phyloP scores from a whole-genome alignment of 176 grass and related monocot species.

The Zea luxurians region DNA sequence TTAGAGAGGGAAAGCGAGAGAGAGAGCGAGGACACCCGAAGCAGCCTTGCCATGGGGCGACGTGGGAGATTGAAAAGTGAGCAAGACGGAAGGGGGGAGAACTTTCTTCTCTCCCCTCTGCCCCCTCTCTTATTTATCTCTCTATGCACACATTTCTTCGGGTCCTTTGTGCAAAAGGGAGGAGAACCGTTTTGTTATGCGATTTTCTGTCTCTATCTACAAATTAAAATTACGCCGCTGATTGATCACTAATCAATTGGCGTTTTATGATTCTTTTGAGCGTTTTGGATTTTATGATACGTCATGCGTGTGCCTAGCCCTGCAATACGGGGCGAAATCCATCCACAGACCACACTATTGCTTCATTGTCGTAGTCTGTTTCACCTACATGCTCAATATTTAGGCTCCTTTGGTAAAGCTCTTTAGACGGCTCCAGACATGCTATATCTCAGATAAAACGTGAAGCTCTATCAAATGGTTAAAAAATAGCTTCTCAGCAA shows the following conservation, averaged over 20 bases:
- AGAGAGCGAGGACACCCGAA: background rate
- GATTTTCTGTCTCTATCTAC: background rate
- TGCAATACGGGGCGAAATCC: no score
- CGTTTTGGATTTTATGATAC: background rate
- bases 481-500: no score
- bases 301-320: background rate
- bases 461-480: no score
- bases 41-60: slow-evolving; percentile 6
- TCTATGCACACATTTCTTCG: slow-evolving; percentile 8
- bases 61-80: slow-evolving; percentile 12
- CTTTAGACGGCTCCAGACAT: no score
- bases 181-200: background rate
- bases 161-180: background rate
- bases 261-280: background rate
- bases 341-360: no score
- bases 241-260: background rate
- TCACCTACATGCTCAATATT: no score
- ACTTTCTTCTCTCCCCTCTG: background rate
- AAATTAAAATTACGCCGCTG: background rate
- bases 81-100: background rate
- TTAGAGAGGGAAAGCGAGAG: slow-evolving; percentile 10
- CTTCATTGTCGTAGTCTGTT: no score
- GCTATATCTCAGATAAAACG: no score
- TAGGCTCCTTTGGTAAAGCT: no score
- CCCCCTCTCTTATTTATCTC: background rate